Conservation (phyloP, 352 stramenopile genomes). For the Phytopythium helicoides region DNA sequence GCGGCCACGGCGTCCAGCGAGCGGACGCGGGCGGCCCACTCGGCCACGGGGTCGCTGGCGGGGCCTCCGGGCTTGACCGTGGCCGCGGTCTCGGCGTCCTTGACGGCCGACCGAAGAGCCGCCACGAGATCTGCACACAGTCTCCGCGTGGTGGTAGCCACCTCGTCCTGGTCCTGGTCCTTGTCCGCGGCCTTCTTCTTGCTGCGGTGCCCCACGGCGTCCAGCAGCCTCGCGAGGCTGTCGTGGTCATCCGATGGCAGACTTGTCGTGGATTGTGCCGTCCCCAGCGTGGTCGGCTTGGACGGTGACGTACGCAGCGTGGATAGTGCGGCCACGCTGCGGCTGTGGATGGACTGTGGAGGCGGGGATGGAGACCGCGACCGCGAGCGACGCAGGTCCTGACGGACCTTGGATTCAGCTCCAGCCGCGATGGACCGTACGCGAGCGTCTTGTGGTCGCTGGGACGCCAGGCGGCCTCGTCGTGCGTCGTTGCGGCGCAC, state of each 20-base stretch:
- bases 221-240: constrained; percentile 19
- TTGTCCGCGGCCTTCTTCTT: constrained; percentile 1
- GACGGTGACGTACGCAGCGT: constrained; percentile 3
- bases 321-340: constrained; percentile 11
- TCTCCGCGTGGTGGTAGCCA: constrained; percentile 6
- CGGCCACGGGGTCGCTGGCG: constrained; percentile 7
- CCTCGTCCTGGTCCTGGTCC: not conserved
- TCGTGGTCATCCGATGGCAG: constrained; percentile 9
- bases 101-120: constrained; percentile 7
- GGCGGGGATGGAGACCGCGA: not conserved
- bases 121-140: constrained; percentile 10
- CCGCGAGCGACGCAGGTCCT: constrained; percentile 15
- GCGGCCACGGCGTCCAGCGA: constrained; percentile 11
- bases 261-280: not conserved
- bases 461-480: constrained; percentile 39
- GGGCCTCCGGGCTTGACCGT: constrained; percentile 5
- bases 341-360: not conserved
- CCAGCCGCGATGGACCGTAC: constrained; percentile 37
- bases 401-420: constrained; percentile 42
- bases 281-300: constrained; percentile 6
- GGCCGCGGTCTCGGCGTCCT: not conserved
- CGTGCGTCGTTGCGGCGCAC: constrained; percentile 50
- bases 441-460: constrained; percentile 44
- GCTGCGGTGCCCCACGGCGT: constrained; percentile 12
- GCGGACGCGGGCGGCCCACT: constrained; percentile 13